Evolutionary conservation across 768 basidiomycete genomes (phyloP).

Genomic region (Cystofilobasidium macerans): DNA sequence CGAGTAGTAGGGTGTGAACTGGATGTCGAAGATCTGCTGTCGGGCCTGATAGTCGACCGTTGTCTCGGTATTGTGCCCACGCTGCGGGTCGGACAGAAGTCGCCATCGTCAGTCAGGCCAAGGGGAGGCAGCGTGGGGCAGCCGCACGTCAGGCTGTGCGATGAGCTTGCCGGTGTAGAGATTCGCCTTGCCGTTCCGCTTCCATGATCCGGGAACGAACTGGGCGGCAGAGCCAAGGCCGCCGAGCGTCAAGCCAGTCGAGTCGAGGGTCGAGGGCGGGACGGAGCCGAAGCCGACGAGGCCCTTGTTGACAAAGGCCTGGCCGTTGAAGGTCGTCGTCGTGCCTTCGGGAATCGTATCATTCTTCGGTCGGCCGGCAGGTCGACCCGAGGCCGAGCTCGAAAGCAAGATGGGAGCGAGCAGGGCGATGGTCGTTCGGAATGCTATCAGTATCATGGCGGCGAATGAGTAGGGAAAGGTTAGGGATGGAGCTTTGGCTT

Average conservation of each 20-base stretch:
- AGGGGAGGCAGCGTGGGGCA: not conserved
- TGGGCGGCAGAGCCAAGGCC: slow-evolving; percentile 19
- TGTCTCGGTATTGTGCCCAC: slow-evolving; percentile 20
- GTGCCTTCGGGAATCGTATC: not conserved
- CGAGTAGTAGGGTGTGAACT: slow-evolving; percentile 48
- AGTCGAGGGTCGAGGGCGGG: slow-evolving; percentile 27
- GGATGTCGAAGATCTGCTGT: slow-evolving; percentile 54
- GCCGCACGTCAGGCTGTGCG: slow-evolving; percentile 4
- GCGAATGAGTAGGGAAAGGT: too few relatives aligned
- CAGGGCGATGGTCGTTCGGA: not conserved
- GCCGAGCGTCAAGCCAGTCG: slow-evolving; percentile 30
- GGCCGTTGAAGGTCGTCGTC: slow-evolving; percentile 1
- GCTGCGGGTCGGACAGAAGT: not conserved
- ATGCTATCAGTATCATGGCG: too few relatives aligned
- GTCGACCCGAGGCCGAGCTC: not conserved
- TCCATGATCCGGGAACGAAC: slow-evolving; percentile 18
- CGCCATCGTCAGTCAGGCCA: not conserved
- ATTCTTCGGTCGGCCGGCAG: not conserved
- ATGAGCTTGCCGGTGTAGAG: slow-evolving; percentile 41
- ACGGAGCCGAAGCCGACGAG: slow-evolving; percentile 31
- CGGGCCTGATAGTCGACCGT: slow-evolving; percentile 55
- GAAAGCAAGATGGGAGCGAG: not conserved
- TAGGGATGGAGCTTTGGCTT: too few relatives aligned
- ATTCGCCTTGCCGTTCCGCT: not conserved
- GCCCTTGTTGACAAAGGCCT: slow-evolving; percentile 31